Evolutionary conservation across 805 yeast species (phyloP).

Genomic region (Saccharomycopsis sp.): DNA sequence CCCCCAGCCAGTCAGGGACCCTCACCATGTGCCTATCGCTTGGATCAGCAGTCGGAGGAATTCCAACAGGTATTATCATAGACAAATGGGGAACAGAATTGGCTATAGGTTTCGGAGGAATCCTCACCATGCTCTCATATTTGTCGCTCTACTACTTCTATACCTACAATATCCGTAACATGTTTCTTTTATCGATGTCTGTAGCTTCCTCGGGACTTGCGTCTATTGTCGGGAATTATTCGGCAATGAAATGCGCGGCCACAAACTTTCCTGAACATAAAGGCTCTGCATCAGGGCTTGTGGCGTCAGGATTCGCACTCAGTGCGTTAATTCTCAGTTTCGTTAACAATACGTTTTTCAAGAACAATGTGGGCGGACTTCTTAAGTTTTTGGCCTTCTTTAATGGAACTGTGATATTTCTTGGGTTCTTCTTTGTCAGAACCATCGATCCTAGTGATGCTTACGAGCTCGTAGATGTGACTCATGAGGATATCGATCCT

Average conservation of each 20-base stretch:
- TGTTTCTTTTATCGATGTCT: conserved; percentile 22
- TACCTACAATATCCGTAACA: conserved; percentile 32
- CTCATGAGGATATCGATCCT: background rate
- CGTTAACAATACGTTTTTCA: conserved; percentile 47
- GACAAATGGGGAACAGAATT: conserved; percentile 52
- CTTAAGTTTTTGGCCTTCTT: conserved; percentile 48
- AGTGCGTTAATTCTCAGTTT: conserved; percentile 62
- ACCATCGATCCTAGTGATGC: conserved; percentile 24
- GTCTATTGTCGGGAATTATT: conserved; percentile 23
- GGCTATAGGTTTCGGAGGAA: conserved; percentile 50
- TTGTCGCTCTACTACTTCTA: conserved; percentile 44
- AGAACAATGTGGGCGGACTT: conserved; percentile 47
- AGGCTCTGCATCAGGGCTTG: conserved; percentile 65
- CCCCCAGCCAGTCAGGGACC: conserved; percentile 56
- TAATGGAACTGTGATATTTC: conserved; percentile 41
- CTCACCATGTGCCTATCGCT: conserved; percentile 55
- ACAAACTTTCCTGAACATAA: conserved; percentile 64
- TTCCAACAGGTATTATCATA: conserved; percentile 63
- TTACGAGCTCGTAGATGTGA: background rate
- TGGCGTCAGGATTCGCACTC: conserved; percentile 64
- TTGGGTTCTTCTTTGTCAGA: conserved; percentile 40
- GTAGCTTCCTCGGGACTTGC: conserved; percentile 14
- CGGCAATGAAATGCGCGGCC: conserved; percentile 42
- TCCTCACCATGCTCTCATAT: conserved; percentile 50
- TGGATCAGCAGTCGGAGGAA: conserved; percentile 65